Base-by-base conservation (phyloP, 129 eudicot species). In the Tanacetum coccineum region DNA sequence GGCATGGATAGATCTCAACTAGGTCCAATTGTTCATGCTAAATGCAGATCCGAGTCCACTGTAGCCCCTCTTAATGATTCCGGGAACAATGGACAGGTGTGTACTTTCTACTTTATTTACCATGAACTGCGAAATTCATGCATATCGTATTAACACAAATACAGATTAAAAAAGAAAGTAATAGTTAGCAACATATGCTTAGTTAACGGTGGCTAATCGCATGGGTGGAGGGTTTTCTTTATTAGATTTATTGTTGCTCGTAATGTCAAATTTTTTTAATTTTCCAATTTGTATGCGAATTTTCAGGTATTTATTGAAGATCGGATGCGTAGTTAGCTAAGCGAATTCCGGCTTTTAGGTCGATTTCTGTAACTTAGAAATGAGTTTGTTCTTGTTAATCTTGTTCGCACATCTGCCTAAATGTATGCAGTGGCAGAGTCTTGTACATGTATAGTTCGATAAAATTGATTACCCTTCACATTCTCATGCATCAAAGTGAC, bases 21-120 rank as follows among this genome's bases (percentile, higher is more conserved):
- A 65, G 98, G 98, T 36, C 95, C 95, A 1, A 92, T 92, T 54
- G 89, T 92, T 64, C 98, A 92, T 84, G 87, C 91, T 6, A 92
- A 92, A 74, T 92, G 98, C 71, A 78, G 88, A 72, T 76, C 98
- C 0, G 98, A 92, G 42, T 80, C 95, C 6, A 77, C 72, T 66
- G 82, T 72, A 67, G 79, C 20, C 20, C 70, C 81, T 1, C 50
- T 80, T 63, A 84, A 75, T 65, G 94, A 84, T 75, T 62, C 73
- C 3, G 74, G 65, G 18, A 81, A 78, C 51, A 71, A 62, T 71
- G 84, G 71, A 48, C 56, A 56, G 91, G 96, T 92, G 72, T 48
- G 95, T n/a, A 54, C 20, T 56, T 36, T 32, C 9, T 50, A 26
- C 18, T 36, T n/a, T 14, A 40, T 36, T 2, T 80, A 67, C 1